phyloP scores from a whole-genome alignment of 1,284 basidiomycete species.

The Ustilago sp. region DNA sequence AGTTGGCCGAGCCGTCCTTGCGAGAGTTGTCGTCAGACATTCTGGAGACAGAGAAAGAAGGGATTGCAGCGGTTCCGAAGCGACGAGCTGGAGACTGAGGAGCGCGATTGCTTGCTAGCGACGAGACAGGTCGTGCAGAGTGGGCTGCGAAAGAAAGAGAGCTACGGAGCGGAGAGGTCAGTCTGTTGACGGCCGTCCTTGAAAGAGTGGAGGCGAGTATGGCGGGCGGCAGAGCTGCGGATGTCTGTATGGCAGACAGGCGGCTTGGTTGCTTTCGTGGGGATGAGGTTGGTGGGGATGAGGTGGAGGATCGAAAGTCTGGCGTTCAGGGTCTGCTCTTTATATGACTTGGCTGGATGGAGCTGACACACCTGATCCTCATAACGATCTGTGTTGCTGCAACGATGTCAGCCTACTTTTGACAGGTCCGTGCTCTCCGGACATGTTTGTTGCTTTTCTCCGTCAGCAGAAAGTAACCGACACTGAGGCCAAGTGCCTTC shows the following conservation, averaged over 20 bases:
- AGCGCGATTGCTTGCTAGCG: background rate
- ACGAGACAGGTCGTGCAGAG: background rate
- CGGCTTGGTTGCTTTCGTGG: background rate
- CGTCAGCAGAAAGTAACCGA: background rate
- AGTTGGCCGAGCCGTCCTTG: conserved; percentile 56
- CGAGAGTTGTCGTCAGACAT: conserved; percentile 34
- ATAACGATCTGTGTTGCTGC: background rate
- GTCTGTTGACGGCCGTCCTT: conserved; percentile 11
- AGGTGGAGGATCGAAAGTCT: background rate
- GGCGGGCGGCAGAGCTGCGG: conserved; percentile 7
- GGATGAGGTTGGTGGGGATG: background rate
- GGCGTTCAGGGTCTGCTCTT: background rate
- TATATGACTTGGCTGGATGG: background rate
- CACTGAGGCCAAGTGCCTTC: background rate
- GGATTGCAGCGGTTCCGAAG: conserved; percentile 1
- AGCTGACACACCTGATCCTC: background rate
- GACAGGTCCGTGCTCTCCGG: conserved; percentile 2
- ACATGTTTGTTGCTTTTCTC: conserved; percentile 9
- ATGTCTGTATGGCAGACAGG: conserved; percentile 8
- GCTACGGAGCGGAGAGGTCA: conserved; percentile 1
- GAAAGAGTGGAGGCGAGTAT: conserved; percentile 9
- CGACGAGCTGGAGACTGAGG: background rate
- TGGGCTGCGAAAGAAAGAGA: background rate
- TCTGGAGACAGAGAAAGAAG: conserved; percentile 7
- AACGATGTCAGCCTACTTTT: background rate